phyloP scores from a whole-genome alignment of 2,329 filamentous ascomycete genomes.

The Fonsecaea erecta region DNA sequence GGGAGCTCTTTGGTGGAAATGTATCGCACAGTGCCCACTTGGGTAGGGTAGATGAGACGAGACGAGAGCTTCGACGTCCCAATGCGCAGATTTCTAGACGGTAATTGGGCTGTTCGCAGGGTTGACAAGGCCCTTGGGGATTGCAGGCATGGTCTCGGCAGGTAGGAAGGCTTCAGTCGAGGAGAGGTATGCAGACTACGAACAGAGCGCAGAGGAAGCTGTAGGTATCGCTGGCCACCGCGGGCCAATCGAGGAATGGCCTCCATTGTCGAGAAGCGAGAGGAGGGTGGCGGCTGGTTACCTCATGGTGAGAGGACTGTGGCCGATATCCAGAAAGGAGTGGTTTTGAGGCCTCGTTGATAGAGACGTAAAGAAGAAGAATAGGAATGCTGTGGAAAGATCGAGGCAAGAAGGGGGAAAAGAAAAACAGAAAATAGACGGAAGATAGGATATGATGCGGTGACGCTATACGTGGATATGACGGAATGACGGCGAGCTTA shows the following conservation, averaged over 20 bases:
- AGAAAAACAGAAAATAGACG: neutral
- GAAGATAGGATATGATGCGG: constrained; percentile 1
- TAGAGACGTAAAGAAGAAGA: neutral
- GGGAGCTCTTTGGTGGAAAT: constrained; percentile 44
- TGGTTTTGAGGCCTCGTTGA: neutral
- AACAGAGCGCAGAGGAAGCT: constrained; percentile 13
- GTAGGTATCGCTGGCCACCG: constrained; percentile 22
- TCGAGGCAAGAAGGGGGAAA: neutral
- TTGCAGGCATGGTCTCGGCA: constrained; percentile 8
- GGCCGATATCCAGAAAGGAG: neutral
- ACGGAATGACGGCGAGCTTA: constrained; percentile 5
- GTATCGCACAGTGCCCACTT: constrained; percentile 25
- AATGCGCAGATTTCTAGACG: constrained; percentile 1
- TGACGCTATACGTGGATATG: constrained; percentile 10
- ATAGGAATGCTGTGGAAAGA: neutral
- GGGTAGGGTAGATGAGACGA: constrained; percentile 13
- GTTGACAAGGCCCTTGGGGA: constrained; percentile 19
- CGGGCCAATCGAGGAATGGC: constrained; percentile 29
- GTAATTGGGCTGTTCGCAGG: neutral
- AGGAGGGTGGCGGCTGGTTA: constrained; percentile 10
- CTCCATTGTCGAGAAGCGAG: constrained; percentile 26
- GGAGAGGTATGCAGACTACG: constrained; percentile 14
- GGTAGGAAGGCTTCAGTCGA: constrained; percentile 2
- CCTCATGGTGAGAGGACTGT: constrained; percentile 26
- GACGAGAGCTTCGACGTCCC: constrained; percentile 7